These are phyloP conservation scores for Chaetomiaceae sp. DNA, from an alignment of 2,329 filamentous ascomycete species.

Conservation along the genomic window DNA sequence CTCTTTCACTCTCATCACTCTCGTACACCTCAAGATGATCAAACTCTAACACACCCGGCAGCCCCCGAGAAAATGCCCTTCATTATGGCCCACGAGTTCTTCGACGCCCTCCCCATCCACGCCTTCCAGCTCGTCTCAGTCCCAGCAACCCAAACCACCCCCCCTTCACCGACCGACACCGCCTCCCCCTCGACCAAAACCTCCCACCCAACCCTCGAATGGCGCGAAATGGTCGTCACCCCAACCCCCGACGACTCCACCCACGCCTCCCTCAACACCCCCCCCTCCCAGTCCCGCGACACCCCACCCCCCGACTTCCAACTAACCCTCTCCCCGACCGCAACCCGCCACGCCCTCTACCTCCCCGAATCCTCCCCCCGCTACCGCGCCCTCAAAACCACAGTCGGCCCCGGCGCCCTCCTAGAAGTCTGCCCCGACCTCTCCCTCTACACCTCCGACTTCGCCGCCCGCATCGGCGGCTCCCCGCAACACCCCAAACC, in stretches of 20 bases:
- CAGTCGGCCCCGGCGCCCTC: constrained; percentile 62
- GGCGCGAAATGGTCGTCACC: constrained; percentile 78
- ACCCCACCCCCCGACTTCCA: constrained; percentile 75
- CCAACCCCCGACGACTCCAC: constrained; percentile 54
- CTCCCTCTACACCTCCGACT: constrained; percentile 71
- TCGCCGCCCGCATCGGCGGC: constrained; percentile 80
- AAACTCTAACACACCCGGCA: constrained; percentile 27
- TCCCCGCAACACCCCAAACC: constrained; percentile 50
- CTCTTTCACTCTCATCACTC: constrained; percentile 9
- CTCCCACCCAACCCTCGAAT: constrained; percentile 48
- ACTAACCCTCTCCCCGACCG: constrained; percentile 66
- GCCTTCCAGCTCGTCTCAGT: constrained; percentile 73
- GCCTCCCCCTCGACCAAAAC: constrained; percentile 37
- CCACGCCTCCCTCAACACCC: constrained; percentile 49
- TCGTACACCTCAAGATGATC: too few relatives aligned
- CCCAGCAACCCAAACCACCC: constrained; percentile 30
- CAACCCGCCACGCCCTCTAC: constrained; percentile 79
- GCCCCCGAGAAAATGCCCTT: constrained; percentile 72
- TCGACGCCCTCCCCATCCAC: constrained; percentile 95
- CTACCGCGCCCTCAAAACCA: constrained; percentile 68
- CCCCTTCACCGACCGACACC: constrained; percentile 40
- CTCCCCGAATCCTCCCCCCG: constrained; percentile 77
- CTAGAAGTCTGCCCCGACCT: constrained; percentile 91
- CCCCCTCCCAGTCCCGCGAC: constrained; percentile 46
- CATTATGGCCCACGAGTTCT: constrained; percentile 96